Percentiles rank a stretch among this genome's conserved stretches.
Conservation (phyloP, 495 filamentous ascomycete genomes). For the Penicillium steckii region DNA sequence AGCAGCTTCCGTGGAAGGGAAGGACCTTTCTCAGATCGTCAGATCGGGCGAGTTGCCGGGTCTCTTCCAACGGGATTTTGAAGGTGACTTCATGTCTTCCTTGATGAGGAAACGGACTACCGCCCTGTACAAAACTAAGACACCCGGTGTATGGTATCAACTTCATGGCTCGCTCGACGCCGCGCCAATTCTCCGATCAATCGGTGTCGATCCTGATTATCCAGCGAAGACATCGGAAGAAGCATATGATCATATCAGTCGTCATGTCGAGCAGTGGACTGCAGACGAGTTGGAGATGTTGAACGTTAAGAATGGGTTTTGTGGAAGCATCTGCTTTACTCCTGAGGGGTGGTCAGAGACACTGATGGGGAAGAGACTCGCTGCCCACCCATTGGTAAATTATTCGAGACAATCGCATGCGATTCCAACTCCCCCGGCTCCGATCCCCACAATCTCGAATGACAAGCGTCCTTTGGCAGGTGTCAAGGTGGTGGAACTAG, state of each 20-base stretch:
- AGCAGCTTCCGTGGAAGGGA: conserved; percentile 18
- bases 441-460: conserved; percentile 11
- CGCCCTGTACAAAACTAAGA: conserved; percentile 29
- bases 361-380: conserved; percentile 25
- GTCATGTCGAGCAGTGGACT: conserved; percentile 26
- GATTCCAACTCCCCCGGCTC: conserved; percentile 15
- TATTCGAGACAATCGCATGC: conserved; percentile 22
- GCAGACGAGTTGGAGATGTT: conserved; percentile 36
- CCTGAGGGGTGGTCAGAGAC: conserved; percentile 32
- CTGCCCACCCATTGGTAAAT: conserved; percentile 23
- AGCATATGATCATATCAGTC: conserved; percentile 17
- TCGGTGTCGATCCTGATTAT: conserved; percentile 25
- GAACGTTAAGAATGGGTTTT: conserved; percentile 28
- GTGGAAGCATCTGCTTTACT: conserved; percentile 34
- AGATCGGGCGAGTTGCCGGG: background rate
- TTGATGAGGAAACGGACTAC: conserved; percentile 18
- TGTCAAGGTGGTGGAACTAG: conserved; percentile 59
- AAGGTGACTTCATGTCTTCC: conserved; percentile 11
- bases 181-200: conserved; percentile 11
- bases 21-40: conserved; percentile 10
- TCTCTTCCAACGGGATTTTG: background rate
- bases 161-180: conserved; percentile 33
- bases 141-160: conserved; percentile 29
- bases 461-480: conserved; percentile 48
- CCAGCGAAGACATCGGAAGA: background rate